Base-by-base conservation (phyloP, 352 stramenopile genomes). In the Phytophthora aleatoria region DNA sequence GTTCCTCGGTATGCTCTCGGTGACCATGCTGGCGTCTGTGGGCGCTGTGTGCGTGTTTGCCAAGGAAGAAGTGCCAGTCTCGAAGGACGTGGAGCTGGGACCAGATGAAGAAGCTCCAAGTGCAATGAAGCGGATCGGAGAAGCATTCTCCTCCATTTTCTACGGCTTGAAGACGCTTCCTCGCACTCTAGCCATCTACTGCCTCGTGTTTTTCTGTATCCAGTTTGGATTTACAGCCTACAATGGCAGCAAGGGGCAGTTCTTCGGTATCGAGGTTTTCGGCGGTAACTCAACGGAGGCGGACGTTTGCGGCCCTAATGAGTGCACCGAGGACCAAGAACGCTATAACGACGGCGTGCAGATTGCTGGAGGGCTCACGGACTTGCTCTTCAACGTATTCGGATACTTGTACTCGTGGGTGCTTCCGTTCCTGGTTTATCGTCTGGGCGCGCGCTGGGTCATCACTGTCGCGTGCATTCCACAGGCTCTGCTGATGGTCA, bases 1-100 rank as follows among this genome's bases (percentile, higher is more conserved):
- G 66, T 91, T 92, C 58, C 73, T 92, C 13, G 73, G 70, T 11
- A 91, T 92, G 80, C 72, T 94, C 16, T 90, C 78, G 3, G 57
- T 77, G 13, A 81, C 82, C 4, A 91, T 94, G 78, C 24, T 89
- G 12, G 59, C 67, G 50, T 89, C 74, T 1, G 77, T 88, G 1
- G 66, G 76, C 9, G 54, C 59, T 20, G 79, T 91, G 11, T 94
- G 83, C 38, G 20, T 73, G 11, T 87, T 89, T 31, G 79, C 79
- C 20, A 81, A 74, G 36, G 85, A 92, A 26, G 72, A 71, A 7
- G 42, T 70, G 15, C 55, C 43, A 10, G 16, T 36, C 2, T 68
- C 64, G 3, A 78, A 83, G 16, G 52, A 76, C 15, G 3, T 68
- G 30, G 75, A 75, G 26, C 27, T 65, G 26, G 45, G 11, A 1